Conservation (phyloP, 768 basidiomycete species). For the Leucocoprinus sp. region DNA sequence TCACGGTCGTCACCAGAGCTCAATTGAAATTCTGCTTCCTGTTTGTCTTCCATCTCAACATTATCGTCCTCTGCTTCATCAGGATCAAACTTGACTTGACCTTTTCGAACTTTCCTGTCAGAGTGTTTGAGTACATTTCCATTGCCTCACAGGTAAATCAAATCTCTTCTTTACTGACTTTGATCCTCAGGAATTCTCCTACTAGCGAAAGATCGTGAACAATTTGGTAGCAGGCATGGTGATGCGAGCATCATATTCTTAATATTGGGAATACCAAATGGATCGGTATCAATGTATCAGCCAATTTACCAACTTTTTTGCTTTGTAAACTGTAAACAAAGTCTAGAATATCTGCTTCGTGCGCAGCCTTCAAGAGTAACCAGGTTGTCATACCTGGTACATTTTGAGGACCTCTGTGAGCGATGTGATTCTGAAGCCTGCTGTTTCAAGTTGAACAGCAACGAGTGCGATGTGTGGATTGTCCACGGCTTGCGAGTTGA, state of each 20-base stretch:
- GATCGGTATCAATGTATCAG: slow-evolving; percentile 62
- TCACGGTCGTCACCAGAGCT: slow-evolving; percentile 51
- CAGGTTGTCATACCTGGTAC: slow-evolving; percentile 92
- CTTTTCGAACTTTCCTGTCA: slow-evolving; percentile 41
- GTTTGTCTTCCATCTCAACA: slow-evolving; percentile 39
- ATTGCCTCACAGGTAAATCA: slow-evolving; percentile 85
- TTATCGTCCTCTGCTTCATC: slow-evolving; percentile 36
- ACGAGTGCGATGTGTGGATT: slow-evolving; percentile 99
- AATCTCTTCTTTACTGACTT: slow-evolving; percentile 93
- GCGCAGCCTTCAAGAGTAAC: slow-evolving; percentile 86
- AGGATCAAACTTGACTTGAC: slow-evolving; percentile 27
- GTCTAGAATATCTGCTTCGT: slow-evolving; percentile 83
- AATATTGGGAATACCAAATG: slow-evolving; percentile 92
- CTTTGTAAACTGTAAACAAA: slow-evolving; percentile 90
- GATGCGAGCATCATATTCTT: slow-evolving; percentile 92
- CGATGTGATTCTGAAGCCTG: slow-evolving; percentile 76
- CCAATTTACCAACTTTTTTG: slow-evolving; percentile 58
- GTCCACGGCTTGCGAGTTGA: slow-evolving; percentile 97
- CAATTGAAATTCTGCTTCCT: slow-evolving; percentile 26
- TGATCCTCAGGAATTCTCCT: slow-evolving; percentile 92
- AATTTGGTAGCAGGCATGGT: slow-evolving; percentile 85
- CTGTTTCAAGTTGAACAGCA: slow-evolving; percentile 68
- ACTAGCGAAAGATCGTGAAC: slow-evolving; percentile 85
- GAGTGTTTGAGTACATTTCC: slow-evolving; percentile 79
- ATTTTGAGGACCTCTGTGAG: slow-evolving; percentile 94